phyloP scores from a whole-genome alignment of 2,329 filamentous ascomycete species.

The Bipolaris zeicola region DNA sequence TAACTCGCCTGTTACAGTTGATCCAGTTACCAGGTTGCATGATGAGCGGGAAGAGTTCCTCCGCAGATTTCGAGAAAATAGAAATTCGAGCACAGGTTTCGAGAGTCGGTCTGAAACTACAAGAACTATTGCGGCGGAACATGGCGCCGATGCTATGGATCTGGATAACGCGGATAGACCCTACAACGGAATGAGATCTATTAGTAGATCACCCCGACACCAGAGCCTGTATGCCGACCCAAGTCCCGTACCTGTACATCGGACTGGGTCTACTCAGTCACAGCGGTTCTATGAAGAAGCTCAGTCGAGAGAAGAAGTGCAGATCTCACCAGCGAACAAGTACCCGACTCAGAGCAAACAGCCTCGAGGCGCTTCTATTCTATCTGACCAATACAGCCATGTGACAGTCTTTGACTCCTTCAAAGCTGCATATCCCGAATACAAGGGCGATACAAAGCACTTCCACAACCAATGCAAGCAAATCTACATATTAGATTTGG shows the following conservation, averaged over 20 bases:
- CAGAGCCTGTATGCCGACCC: constrained; percentile 25
- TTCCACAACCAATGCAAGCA: constrained; percentile 40
- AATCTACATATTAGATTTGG: constrained; percentile 34
- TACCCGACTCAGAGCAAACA: not conserved
- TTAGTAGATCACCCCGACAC: constrained; percentile 27
- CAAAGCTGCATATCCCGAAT: constrained; percentile 45
- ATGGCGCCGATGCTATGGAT: constrained; percentile 14
- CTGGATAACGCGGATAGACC: constrained; percentile 1
- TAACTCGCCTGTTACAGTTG: not conserved
- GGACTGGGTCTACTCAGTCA: not conserved
- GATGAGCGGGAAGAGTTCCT: constrained; percentile 21
- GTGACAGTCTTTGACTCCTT: constrained; percentile 34
- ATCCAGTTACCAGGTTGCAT: constrained; percentile 11
- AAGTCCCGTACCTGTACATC: constrained; percentile 3
- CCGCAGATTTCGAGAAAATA: constrained; percentile 19
- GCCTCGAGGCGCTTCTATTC: not conserved
- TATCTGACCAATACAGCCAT: not conserved
- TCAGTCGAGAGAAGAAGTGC: not conserved
- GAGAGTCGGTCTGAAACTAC: constrained; percentile 11
- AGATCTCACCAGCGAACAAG: not conserved
- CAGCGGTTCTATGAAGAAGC: not conserved
- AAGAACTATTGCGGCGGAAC: not conserved
- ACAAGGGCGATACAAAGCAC: constrained; percentile 38
- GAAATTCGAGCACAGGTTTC: constrained; percentile 20
- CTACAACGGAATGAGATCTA: not conserved